These are phyloP conservation scores for Cornus kousa DNA, from an alignment of 148 eudicot genomes.

Conservation along the genomic window DNA sequence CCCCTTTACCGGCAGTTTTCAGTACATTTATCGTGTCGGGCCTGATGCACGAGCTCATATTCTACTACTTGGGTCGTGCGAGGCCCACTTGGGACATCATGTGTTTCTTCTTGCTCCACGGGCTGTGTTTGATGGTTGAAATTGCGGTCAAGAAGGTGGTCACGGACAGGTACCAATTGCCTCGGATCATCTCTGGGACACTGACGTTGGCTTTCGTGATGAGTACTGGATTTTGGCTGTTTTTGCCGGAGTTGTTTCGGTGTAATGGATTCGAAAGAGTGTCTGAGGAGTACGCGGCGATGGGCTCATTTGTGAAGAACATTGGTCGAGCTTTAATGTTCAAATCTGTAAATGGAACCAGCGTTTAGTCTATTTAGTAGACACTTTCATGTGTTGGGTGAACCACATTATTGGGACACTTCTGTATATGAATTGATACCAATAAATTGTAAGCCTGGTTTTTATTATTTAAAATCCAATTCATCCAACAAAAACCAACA, in stretches of 20 bases:
- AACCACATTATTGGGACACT: no score
- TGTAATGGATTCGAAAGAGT: conserved; percentile 18
- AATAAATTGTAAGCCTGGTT: no score
- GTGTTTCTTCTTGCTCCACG: neutral
- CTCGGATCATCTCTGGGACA: conserved; percentile 24
- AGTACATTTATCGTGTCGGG: conserved; percentile 41
- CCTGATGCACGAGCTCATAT: conserved; percentile 47
- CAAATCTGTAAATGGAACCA: neutral
- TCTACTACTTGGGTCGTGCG: conserved; percentile 37
- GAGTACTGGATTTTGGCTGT: conserved; percentile 34
- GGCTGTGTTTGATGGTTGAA: conserved; percentile 2
- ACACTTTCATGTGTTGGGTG: no score
- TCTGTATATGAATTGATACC: no score
- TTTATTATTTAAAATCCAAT: no score
- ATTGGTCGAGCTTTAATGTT: neutral
- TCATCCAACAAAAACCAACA: no score
- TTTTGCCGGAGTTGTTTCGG: conserved; percentile 43
- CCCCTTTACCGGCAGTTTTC: no score
- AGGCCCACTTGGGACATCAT: conserved; percentile 36
- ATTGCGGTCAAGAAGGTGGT: conserved; percentile 23
- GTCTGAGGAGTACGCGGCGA: conserved; percentile 34
- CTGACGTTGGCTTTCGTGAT: conserved; percentile 27
- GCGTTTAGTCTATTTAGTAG: no score
- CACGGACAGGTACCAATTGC: conserved; percentile 15
- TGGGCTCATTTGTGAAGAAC: conserved; percentile 25